A percentile compares a stretch with the other conserved stretches of the same genome.
Evolutionary conservation across 139 green algal genomes (phyloP).

Genomic region (Prasinococcaceae sp.): DNA sequence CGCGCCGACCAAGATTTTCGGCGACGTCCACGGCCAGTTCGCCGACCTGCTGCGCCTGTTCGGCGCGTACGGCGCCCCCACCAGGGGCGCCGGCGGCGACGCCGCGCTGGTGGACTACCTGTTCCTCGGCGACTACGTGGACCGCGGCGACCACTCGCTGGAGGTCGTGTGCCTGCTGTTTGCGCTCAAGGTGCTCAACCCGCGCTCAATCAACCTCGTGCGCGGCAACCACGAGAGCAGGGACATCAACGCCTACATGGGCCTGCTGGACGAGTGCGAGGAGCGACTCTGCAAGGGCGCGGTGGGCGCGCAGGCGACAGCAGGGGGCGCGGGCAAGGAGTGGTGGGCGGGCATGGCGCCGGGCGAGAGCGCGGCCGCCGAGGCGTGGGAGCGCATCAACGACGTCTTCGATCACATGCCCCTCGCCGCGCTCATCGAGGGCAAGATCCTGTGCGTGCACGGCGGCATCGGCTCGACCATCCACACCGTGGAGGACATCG

Average conservation of each 20-base stretch:
- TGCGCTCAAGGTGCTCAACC: conserved; percentile 57
- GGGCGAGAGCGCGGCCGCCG: neutral
- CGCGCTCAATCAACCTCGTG: conserved; percentile 3
- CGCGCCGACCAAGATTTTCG: conserved; percentile 90
- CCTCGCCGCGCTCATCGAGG: conserved; percentile 72
- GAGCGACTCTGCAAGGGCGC: neutral
- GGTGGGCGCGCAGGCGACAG: conserved; percentile 79
- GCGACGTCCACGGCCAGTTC: conserved; percentile 88
- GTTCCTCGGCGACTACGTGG: conserved; percentile 84
- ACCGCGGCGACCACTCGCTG: conserved; percentile 48
- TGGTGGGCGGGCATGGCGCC: neutral
- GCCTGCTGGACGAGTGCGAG: conserved; percentile 5
- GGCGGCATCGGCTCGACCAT: conserved; percentile 79
- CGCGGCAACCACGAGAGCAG: conserved; percentile 16
- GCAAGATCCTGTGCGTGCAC: conserved; percentile 85
- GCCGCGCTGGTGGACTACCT: conserved; percentile 97
- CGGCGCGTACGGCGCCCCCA: conserved; percentile 86
- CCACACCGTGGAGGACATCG: conserved; percentile 64
- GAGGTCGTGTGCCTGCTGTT: conserved; percentile 86
- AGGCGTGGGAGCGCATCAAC: conserved; percentile 88
- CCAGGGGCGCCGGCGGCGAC: conserved; percentile 57
- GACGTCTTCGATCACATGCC: conserved; percentile 89
- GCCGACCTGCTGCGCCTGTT: conserved; percentile 91
- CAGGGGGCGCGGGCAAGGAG: no score
- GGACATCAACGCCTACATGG: conserved; percentile 1